A percentile compares a stretch with the other conserved stretches of the same genome.
phyloP scores from a whole-genome alignment of 225 moss, liverwort and hornwort genomes.

The Marchantia polymorpha region DNA sequence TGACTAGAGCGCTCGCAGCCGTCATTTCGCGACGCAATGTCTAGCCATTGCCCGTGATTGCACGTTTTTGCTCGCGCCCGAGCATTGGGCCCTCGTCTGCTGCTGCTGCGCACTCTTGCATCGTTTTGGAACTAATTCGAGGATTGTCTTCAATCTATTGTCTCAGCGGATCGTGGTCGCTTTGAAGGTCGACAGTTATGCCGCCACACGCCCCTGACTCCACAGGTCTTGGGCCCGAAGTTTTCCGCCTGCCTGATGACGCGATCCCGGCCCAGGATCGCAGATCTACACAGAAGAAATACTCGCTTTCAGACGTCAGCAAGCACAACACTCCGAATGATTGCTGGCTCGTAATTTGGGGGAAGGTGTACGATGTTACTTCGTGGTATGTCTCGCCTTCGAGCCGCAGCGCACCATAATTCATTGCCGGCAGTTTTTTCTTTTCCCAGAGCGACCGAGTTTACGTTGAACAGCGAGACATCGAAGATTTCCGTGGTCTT shows the following conservation, averaged over 20 bases:
- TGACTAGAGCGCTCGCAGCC: background rate
- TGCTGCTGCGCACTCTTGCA: background rate
- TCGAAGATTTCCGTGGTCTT: background rate
- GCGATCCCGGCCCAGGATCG: conserved; percentile 29
- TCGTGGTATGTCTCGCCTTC: conserved; percentile 53
- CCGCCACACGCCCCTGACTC: conserved; percentile 45
- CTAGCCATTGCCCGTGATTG: background rate
- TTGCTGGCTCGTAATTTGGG: conserved; percentile 98
- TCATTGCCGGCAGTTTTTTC: background rate
- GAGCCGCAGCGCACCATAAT: background rate
- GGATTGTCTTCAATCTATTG: background rate
- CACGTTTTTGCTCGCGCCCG: background rate
- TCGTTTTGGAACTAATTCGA: conserved; percentile 6
- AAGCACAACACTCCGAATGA: conserved; percentile 66
- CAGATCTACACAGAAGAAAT: conserved; percentile 44
- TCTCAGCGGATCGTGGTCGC: conserved; percentile 8
- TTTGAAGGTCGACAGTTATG: conserved; percentile 30
- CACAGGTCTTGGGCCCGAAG: conserved; percentile 13
- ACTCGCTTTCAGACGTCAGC: conserved; percentile 77
- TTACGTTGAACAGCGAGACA: background rate
- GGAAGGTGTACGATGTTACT: conserved; percentile 90
- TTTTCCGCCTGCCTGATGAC: conserved; percentile 2
- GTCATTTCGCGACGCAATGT: background rate
- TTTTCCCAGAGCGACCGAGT: background rate
- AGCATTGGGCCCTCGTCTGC: background rate